Evolutionary conservation across 805 yeast genomes (phyloP).

Genomic region (Ascoidea rubescens): DNA sequence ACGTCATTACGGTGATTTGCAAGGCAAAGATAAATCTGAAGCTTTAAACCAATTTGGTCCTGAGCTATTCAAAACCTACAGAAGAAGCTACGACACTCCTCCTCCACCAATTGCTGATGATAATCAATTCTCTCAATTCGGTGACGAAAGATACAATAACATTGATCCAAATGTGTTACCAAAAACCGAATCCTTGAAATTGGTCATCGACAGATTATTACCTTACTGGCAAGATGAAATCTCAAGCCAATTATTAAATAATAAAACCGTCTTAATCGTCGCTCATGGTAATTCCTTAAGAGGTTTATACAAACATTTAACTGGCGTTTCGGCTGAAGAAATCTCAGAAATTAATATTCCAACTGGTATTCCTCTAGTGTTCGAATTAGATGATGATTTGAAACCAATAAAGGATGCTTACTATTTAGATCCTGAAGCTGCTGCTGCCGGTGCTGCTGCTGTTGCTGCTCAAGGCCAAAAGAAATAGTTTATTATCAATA

Average conservation of each 20-base stretch:
- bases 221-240: conserved; percentile 96
- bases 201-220: conserved; percentile 90
- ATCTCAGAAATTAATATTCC: conserved; percentile 94
- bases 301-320: conserved; percentile 92
- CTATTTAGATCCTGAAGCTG: conserved; percentile 98
- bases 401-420: conserved; percentile 87
- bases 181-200: conserved; percentile 84
- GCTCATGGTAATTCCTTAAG: conserved; percentile 99
- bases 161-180: conserved; percentile 82
- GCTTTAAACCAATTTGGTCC: conserved; percentile 78
- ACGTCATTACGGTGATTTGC: conserved; percentile 98
- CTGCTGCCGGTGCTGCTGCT: conserved; percentile 99
- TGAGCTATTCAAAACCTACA: conserved; percentile 91
- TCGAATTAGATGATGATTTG: conserved; percentile 79
- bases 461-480: conserved; percentile 93
- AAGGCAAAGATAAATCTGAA: conserved; percentile 96
- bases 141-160: conserved; percentile 74
- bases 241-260: conserved; percentile 67
- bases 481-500: conserved; percentile 20
- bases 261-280: conserved; percentile 84
- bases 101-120: conserved; percentile 78
- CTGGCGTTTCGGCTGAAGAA: conserved; percentile 80
- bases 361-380: conserved; percentile 96
- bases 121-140: conserved; percentile 72
- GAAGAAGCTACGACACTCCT: conserved; percentile 95